Base-by-base conservation (phyloP, 2,329 filamentous ascomycete species). In the Chrysosporium keratinophilum region DNA sequence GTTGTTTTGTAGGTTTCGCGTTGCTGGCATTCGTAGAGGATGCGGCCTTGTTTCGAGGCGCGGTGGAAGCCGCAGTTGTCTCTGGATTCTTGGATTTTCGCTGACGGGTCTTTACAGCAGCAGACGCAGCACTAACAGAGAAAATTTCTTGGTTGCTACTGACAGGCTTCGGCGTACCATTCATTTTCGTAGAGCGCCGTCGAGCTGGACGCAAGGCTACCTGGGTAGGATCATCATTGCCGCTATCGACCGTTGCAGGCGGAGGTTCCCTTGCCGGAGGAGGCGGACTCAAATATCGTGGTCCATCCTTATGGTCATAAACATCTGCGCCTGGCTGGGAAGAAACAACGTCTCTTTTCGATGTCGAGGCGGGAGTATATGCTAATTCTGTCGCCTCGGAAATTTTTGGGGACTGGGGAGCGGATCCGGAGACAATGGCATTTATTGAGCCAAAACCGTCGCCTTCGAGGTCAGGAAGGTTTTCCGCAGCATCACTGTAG, bases 371-470 rank as follows among this genome's bases (percentile, higher is more conserved):
- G 9, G 28, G 2, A 17, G 9, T 12, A 20, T 12, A 2, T 15
- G 31, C 5, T 4, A 17, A 6, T n/a, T 31, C 15, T 17, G n/a
- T 43, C 9, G n/a, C 15, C 35, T 44, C n/a, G 12, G 42, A 17
- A 6, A 42, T 34, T 11, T 9, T 14, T 11, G 23, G 14, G 42
- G 37, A 23, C 11, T 47, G 6, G 2, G 51, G 14, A 9, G 19
- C n/a, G 37, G 28, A 15, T n/a, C 19, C 33, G 2, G 51, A 53
- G 7, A 74, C 67, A 57, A 76, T 75, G 11, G 74, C 74, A 61
- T 76, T 72, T 55, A 76, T 76, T 7, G 74, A 76, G 9, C 73
- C 74, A 61, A 74, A 76, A 0, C 71, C 70, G 59, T 74, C 69
- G 1, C 69, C 69, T 41, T 74, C 65, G 41, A 66, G 57, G 1